Evolutionary conservation across 2,329 filamentous ascomycete species (phyloP).

Genomic region (Xylaria sp.): DNA sequence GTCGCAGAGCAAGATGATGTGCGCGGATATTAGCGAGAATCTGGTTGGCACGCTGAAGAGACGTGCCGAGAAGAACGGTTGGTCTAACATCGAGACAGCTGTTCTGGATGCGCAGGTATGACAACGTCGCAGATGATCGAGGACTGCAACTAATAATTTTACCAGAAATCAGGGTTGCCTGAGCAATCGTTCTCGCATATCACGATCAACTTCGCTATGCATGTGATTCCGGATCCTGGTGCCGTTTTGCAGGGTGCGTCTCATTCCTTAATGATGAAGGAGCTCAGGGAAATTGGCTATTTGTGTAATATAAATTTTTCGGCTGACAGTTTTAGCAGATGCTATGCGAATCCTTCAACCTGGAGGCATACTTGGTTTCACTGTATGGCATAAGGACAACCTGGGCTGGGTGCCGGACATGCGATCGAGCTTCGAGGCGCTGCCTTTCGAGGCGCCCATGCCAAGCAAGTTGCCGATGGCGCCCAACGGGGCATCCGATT

Average conservation of each 20-base stretch:
- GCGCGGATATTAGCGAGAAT: constrained; percentile 57
- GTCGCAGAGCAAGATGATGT: constrained; percentile 58
- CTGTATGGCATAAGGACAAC: constrained; percentile 48
- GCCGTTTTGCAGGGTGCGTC: constrained; percentile 50
- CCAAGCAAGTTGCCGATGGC: constrained; percentile 52
- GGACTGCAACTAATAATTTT: constrained; percentile 13
- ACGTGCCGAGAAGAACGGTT: constrained; percentile 54
- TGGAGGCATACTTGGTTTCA: constrained; percentile 53
- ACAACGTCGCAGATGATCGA: neutral
- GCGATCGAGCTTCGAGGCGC: constrained; percentile 51
- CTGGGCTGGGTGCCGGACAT: constrained; percentile 53
- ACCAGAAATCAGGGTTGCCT: constrained; percentile 53
- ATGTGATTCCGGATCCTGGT: constrained; percentile 56
- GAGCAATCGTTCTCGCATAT: constrained; percentile 56
- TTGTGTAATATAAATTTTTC: neutral
- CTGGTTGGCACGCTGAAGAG: constrained; percentile 55
- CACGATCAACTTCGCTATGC: constrained; percentile 59
- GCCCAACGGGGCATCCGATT: constrained; percentile 52
- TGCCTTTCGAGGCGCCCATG: constrained; percentile 54
- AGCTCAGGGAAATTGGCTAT: neutral
- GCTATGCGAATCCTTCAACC: constrained; percentile 53
- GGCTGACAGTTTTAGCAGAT: constrained; percentile 44
- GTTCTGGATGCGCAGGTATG: constrained; percentile 59
- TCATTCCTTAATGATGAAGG: neutral
- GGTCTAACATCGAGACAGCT: constrained; percentile 57